Evolutionary conservation across 345 rosid genomes (phyloP), one percentile per base, ranked within the genome.

Genomic region (Linum trigynum): DNA sequence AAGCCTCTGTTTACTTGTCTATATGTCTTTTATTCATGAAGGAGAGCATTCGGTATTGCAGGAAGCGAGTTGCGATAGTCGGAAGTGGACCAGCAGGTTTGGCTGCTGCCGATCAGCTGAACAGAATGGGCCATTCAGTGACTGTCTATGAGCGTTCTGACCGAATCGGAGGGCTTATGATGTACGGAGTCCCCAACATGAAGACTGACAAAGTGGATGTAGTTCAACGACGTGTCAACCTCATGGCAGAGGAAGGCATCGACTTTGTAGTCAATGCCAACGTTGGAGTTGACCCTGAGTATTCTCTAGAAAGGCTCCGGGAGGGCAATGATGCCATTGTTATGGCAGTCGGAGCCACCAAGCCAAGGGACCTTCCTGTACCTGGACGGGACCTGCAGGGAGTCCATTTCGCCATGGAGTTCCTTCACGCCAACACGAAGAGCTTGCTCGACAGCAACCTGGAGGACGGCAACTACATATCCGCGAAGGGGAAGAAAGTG

Each of bases 141-240:
- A 89, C 98, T 2, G 94, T 95, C 38, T 95, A 87, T 68, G 99
- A 95, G 74, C 97, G 99, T 35, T 77, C 98, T n/a, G 99, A 95
- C 72, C 80, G 97, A 69, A 85, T 95, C 70, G 99, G 99, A 61
- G 99, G 99, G 63, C 96, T 95, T 41, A 95, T 95, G 99, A 91
- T 95, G 99, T 95, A 95, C 73, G 99, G 99, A 57, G 99, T 95
- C 62, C 99, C 99, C 41, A 95, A 95, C 87, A 95, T 95, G 99
- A 95, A 95, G 79, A 15, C 99, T 59, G 99, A 87, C 83, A 95
- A 95, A 79, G 66, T 89, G 39, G 90, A 85, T 79, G 78, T 95
- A 11, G 94, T 95, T 72, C 98, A 95, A 66, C 84, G 99, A 14
- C 90, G 99, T 59, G 98, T 91, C 67, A 73, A 87, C 76, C 91